Evolutionary conservation across 2,329 filamentous ascomycete species (phyloP), one percentile per base, ranked within the genome.

Genomic region (Talaromyces albobiverticillius): DNA sequence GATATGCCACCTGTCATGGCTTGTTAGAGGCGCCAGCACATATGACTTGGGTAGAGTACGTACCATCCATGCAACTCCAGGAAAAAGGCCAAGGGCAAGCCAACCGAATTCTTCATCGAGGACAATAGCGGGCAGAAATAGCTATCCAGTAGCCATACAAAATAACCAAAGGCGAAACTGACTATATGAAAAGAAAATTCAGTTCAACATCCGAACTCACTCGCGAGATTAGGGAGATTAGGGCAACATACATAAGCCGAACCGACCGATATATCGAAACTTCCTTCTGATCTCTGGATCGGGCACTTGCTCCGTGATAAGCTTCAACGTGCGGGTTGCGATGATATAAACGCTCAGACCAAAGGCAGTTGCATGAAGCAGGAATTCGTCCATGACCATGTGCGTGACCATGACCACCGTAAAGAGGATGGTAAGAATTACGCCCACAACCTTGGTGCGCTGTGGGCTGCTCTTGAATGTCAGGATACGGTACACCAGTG

Each of bases 21-120:
- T 18, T 13, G 1, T n/a, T 34, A 5, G 1, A 1, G 42, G 57
- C 22, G 60, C 11, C 25, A 40, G 29, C 29, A n/a, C 14, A n/a
- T 8, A 9, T 2, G n/a, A 1, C 18, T 7, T 31, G 31, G 3
- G 9, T 29, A 45, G 16, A 11, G 49, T 25, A 58, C 67, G 23
- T 65, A 76, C 73, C 73, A 76, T 58, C 73, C 73, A 49, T 76
- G 73, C 4, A 76, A 51, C 55, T 76, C 73, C 2, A 74, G 57
- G 0, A 74, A 41, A 18, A 75, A 76, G 0, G 71, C 73, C 9
- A 69, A 48, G 0, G 73, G 73, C 4, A 72, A 29, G 0, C 73
- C 73, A 34, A 73, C 57, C 0, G 57, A 20, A 13, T 67, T 60
- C 52, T 67, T 64, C 11, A 61, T 57, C 1, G 57, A 51, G 0